A percentile compares a stretch with the other conserved stretches of the same genome.
These are phyloP conservation scores for Camellia oleifera DNA, from an alignment of 179 eudicot species.

Conservation along the genomic window DNA sequence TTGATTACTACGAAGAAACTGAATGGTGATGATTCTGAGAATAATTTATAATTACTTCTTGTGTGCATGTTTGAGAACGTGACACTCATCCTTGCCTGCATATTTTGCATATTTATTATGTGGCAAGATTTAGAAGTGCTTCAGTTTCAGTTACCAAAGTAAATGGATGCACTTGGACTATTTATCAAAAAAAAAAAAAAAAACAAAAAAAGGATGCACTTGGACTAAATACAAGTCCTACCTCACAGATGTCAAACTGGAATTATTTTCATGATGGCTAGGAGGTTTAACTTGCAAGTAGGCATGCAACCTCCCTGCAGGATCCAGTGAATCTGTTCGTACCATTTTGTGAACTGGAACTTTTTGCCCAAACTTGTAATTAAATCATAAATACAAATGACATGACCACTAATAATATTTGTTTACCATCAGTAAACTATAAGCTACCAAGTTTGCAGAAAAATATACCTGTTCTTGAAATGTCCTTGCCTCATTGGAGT, in stretches of 20 bases:
- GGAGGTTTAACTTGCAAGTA: slow-evolving; percentile 78
- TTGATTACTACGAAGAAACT: neutral
- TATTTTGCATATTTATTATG: neutral
- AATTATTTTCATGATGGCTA: slow-evolving; percentile 44
- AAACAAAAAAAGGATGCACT: neutral
- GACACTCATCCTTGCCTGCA: neutral
- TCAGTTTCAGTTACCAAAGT: neutral
- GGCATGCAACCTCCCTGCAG: slow-evolving; percentile 99
- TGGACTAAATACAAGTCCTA: slow-evolving; percentile 20
- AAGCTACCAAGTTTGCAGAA: neutral
- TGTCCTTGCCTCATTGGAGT: slow-evolving; percentile 76
- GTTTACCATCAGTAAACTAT: slow-evolving; percentile 3
- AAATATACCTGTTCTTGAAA: slow-evolving; percentile 80
- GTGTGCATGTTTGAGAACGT: neutral
- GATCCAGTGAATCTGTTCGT: slow-evolving; percentile 84
- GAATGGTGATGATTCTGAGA: neutral
- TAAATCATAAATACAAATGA: neutral
- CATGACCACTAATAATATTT: neutral
- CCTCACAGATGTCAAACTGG: slow-evolving; percentile 71
- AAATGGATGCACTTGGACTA: neutral
- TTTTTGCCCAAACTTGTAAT: slow-evolving; percentile 18
- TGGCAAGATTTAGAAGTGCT: neutral
- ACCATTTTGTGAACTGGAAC: slow-evolving; percentile 78
- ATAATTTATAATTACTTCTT: neutral
- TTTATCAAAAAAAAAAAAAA: too few species aligned